phyloP scores from a whole-genome alignment of 345 rosid genomes.

The Psidium friedrichsthalianum region DNA sequence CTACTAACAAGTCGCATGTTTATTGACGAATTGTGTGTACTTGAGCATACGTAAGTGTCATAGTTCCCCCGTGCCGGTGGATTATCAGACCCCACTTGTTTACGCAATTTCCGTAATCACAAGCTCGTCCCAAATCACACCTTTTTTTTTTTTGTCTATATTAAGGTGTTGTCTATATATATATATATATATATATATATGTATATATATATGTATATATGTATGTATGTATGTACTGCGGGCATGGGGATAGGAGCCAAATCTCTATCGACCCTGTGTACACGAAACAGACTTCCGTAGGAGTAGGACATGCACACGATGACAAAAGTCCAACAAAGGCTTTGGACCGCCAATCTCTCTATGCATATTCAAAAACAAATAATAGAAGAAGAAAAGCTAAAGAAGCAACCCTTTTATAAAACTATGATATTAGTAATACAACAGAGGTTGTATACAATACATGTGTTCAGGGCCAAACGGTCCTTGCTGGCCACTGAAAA shows the following conservation, averaged over 20 bases:
- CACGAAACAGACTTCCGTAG: neutral
- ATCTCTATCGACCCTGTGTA: neutral
- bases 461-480: too few species aligned
- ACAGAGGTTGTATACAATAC: too few species aligned
- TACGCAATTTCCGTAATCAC: neutral
- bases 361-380: neutral
- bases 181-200: too few species aligned
- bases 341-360: neutral
- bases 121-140: slow-evolving; percentile 5
- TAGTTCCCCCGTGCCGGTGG: neutral
- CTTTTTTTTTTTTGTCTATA: too few species aligned
- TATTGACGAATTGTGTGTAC: too few species aligned
- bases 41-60: too few species aligned
- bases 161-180: neutral
- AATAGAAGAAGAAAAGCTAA: neutral
- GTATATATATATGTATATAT: too few species aligned
- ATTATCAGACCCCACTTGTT: neutral
- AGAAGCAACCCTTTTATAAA: neutral
- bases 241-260: neutral
- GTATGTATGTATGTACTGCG: too few species aligned
- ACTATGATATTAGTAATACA: neutral
- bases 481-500: too few species aligned
- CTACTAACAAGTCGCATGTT: too few species aligned
- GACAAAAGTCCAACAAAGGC: neutral
- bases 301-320: neutral